Base-by-base conservation (phyloP, 2,329 filamentous ascomycete genomes). In the Botryotinia calthae region DNA sequence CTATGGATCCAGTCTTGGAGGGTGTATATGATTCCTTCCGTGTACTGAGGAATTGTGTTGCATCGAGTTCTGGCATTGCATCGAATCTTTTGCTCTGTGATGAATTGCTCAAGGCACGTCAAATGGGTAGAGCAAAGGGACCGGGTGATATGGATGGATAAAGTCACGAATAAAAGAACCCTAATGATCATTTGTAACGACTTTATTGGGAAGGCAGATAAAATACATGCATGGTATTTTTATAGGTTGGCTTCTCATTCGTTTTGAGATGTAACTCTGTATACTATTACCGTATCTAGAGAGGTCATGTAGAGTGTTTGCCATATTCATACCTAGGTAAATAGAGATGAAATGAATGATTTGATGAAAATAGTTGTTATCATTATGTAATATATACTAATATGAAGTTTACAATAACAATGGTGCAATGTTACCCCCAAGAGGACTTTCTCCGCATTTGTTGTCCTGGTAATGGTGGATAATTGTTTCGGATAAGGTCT, bases 11-110 rank as follows among this genome's bases (percentile, higher is more conserved):
- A 1, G 90, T 94, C 74, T 89, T 97, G 77, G 93, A 93, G 81
- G 96, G 96, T 79, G 92, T 99, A 14, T 99, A 93, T 82, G 96
- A 99, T 82, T 98, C 95, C 22, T 99, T 97, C 89, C 89, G 96
- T 73, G 96, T 99, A 51, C 84, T 99, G 79, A 89, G 96, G 78
- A 98, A 98, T 85, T 94, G 91, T 82, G 90, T 99, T 75, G 94
- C 96, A 4, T 98, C 95, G 48, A 96, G 94, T 82, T 92, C 95
- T 40, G 94, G 96, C 76, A 99, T 99, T 80, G 95, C 96, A 9
- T 95, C 93, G 16, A 99, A 99, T 84, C 86, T 99, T 76, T 86
- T 99, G 77, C 88, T 99, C 67, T 99, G 96, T 80, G 96, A 99
- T 80, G 96, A 99, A 87, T 88, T 99, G 86, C 86, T 99, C 79